Evolutionary conservation across 2,329 filamentous ascomycete genomes (phyloP).

Genomic region (Fragosphaeria purpurea): DNA sequence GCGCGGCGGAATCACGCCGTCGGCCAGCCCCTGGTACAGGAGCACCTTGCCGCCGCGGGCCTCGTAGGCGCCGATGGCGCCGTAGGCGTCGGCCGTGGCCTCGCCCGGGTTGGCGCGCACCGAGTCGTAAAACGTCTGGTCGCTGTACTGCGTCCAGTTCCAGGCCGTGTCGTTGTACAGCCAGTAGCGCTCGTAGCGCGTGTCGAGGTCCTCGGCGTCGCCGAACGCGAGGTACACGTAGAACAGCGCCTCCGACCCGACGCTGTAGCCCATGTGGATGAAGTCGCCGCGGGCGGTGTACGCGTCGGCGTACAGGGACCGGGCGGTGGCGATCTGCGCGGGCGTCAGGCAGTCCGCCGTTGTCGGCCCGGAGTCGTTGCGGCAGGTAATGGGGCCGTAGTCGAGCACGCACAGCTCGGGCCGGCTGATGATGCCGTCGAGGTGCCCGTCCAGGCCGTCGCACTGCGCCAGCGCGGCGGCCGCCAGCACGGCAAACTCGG

Average conservation of each 20-base stretch:
- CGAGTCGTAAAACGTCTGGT: conserved; percentile 16
- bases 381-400: conserved; percentile 15
- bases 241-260: conserved; percentile 32
- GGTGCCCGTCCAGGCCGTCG: conserved; percentile 30
- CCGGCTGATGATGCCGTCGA: conserved; percentile 27
- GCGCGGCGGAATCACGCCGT: conserved; percentile 25
- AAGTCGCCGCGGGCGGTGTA: conserved; percentile 6
- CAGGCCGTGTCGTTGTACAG: conserved; percentile 19
- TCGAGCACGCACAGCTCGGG: conserved; percentile 20
- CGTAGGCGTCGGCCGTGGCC: conserved; percentile 20
- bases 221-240: conserved; percentile 12
- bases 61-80: conserved; percentile 18
- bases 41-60: conserved; percentile 29
- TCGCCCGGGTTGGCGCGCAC: conserved; percentile 19
- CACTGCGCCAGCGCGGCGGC: conserved; percentile 30
- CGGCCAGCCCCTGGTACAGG: conserved; percentile 31
- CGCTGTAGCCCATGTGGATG: conserved; percentile 26
- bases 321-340: conserved; percentile 7
- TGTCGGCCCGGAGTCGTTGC: neutral
- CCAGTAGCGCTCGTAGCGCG: conserved; percentile 19
- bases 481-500: conserved; percentile 27
- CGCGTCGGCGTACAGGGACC: conserved; percentile 8
- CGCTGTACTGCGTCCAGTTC: conserved; percentile 21
- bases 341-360: conserved; percentile 6
- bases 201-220: conserved; percentile 15